Evolutionary conservation across 805 yeast species (phyloP).

Genomic region (Tetrapisispora pingtungensis): DNA sequence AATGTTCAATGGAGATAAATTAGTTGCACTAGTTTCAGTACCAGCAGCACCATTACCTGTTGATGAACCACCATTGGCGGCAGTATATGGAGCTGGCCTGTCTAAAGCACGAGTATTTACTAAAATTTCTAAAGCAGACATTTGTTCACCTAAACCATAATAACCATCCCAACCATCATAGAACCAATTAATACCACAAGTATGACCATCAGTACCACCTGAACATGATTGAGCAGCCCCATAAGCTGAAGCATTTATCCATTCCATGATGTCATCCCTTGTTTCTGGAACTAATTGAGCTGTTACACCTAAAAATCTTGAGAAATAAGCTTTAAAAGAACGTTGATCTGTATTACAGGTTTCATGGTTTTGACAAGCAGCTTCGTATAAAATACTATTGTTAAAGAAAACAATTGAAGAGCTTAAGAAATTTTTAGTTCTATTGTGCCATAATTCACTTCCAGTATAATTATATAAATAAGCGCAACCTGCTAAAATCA

Average conservation of each 20-base stretch:
- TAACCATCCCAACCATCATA: slow-evolving; percentile 55
- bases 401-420: slow-evolving; percentile 52
- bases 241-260: slow-evolving; percentile 39
- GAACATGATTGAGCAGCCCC: slow-evolving; percentile 78
- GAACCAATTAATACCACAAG: slow-evolving; percentile 83
- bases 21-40: slow-evolving; percentile 32
- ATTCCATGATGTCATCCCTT: slow-evolving; percentile 24
- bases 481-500: slow-evolving; percentile 71
- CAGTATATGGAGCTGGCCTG: slow-evolving; percentile 51
- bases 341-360: slow-evolving; percentile 82
- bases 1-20: slow-evolving; percentile 33
- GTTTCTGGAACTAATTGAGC: slow-evolving; percentile 57
- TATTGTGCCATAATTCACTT: slow-evolving; percentile 53
- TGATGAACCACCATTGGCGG: slow-evolving; percentile 59
- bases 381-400: slow-evolving; percentile 58
- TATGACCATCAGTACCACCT: slow-evolving; percentile 80
- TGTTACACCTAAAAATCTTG: slow-evolving; percentile 66
- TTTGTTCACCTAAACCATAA: slow-evolving; percentile 87
- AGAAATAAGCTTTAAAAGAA: slow-evolving; percentile 78
- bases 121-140: slow-evolving; percentile 65
- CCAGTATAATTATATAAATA: slow-evolving; percentile 65
- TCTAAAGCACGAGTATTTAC: slow-evolving; percentile 31
- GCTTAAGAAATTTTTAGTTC: slow-evolving; percentile 45
- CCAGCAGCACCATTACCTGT: slow-evolving; percentile 64
- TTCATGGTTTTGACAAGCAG: slow-evolving; percentile 61